Evolutionary conservation across 1,284 basidiomycete genomes (phyloP).

Genomic region (Microbotryomycetes sp.): DNA sequence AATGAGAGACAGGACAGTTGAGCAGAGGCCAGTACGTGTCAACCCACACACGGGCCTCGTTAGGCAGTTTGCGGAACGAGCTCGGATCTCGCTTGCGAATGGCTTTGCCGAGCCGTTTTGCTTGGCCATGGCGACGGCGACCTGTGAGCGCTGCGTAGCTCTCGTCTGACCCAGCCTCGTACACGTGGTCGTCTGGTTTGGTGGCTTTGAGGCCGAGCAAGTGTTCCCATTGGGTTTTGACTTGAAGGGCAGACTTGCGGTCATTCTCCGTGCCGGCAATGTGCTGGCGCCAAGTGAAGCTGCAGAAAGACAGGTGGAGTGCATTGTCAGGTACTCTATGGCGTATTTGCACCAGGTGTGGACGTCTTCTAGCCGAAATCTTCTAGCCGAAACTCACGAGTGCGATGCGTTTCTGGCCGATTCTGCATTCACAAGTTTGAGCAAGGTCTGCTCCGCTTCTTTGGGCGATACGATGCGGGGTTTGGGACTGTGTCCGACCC

Average conservation of each 20-base stretch:
- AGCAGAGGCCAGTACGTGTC: conserved; percentile 65
- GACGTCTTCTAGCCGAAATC: not conserved
- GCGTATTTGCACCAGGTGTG: not conserved
- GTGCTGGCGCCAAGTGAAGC: conserved; percentile 27
- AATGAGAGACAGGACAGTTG: conserved; percentile 25
- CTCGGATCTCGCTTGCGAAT: not conserved
- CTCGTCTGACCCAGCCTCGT: conserved; percentile 29
- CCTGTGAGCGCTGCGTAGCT: conserved; percentile 8
- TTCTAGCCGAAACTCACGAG: conserved; percentile 2
- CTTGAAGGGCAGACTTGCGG: conserved; percentile 19
- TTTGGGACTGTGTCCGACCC: too few relatives aligned
- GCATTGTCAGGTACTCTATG: not conserved
- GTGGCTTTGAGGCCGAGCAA: conserved; percentile 20
- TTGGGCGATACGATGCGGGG: not conserved
- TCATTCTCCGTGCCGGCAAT: conserved; percentile 32
- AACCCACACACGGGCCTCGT: conserved; percentile 61
- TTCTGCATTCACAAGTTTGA: conserved; percentile 1
- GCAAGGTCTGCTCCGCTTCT: not conserved
- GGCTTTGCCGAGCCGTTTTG: not conserved
- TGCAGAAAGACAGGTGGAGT: not conserved
- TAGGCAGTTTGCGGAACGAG: conserved; percentile 40
- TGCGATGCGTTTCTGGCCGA: conserved; percentile 1
- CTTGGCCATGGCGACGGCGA: not conserved
- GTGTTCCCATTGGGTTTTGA: conserved; percentile 31
- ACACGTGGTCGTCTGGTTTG: conserved; percentile 14